Percentiles rank a stretch among this genome's conserved stretches.
These are phyloP conservation scores for Somion occarium DNA, from an alignment of 1,284 basidiomycete species.

Conservation along the genomic window DNA sequence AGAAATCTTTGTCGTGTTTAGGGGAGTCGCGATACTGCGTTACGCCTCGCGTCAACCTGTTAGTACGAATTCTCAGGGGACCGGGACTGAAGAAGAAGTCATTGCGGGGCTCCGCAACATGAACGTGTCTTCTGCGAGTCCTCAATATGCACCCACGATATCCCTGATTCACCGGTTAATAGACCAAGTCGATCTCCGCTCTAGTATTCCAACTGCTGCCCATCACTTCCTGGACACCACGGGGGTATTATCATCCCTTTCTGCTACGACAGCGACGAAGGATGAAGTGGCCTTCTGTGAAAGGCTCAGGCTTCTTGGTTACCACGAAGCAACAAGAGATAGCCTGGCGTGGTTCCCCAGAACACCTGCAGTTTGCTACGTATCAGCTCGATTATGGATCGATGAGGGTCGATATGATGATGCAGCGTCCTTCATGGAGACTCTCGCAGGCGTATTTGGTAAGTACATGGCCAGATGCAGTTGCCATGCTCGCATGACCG, in stretches of 20 bases:
- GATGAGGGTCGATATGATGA: conserved; percentile 72
- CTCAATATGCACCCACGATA: conserved; percentile 48
- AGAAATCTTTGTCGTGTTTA: conserved; percentile 75
- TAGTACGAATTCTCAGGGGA: conserved; percentile 34
- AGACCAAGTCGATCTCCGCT: conserved; percentile 37
- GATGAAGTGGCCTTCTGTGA: conserved; percentile 73
- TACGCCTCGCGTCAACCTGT: conserved; percentile 55
- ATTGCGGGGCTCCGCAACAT: conserved; percentile 61
- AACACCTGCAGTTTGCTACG: conserved; percentile 72
- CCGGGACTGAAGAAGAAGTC: conserved; percentile 56
- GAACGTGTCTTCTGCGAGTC: conserved; percentile 54
- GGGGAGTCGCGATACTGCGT: conserved; percentile 66
- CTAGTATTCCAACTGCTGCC: conserved; percentile 50
- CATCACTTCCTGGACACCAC: conserved; percentile 65
- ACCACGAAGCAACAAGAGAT: conserved; percentile 58
- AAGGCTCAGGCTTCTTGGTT: conserved; percentile 60
- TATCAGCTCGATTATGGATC: conserved; percentile 66
- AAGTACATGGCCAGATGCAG: conserved; percentile 27
- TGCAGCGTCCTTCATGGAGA: conserved; percentile 66
- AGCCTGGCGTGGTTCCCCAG: conserved; percentile 72
- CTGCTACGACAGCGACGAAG: conserved; percentile 58
- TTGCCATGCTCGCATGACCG: not conserved
- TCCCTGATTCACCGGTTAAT: conserved; percentile 72
- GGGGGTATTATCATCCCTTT: conserved; percentile 60
- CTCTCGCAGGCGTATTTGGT: conserved; percentile 79